Base-by-base conservation (phyloP, 2,329 filamentous ascomycete species). In the Truncatella angustata region DNA sequence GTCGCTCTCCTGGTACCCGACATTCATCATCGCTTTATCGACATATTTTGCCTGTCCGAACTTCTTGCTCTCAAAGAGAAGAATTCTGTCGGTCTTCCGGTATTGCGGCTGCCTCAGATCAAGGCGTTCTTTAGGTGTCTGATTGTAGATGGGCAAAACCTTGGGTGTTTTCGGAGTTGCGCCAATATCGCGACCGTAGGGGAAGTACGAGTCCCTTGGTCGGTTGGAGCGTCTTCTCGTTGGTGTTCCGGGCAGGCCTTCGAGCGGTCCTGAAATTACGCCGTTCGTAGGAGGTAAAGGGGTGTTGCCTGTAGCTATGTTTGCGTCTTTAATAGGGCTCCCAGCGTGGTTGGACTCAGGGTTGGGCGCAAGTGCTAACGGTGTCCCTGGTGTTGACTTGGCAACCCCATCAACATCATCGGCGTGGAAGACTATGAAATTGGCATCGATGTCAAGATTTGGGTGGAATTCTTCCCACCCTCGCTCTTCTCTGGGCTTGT, bases 401-500 rank as follows among this genome's bases (percentile, higher is more conserved):
- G 77, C 73, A 37, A 85, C 76, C 18, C 91, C 90, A 66, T 97
- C 93, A 5, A 97, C 87, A 58, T 96, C 90, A 56, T 94, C 86
- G 2, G 91, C 86, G 45, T 81, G 84, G 65, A 92, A 92, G 3
- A 96, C 78, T 59, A 87, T 84, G 58, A 97, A 87, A 4, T 82
- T 83, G 11, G 81, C 81, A 52, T 96, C 91, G 45, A 97, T 91
- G 72, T 97, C 92, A 49, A 99, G 82, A 63, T 97, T 90, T 0
- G 91, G 91, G 70, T 99, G 94, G 58, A 97, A 97, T 68, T 99
- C 94, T 65, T 97, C 92, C 91, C 93, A 99, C 49, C 91, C 90
- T 56, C 93, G 86, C 74, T 99, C 94, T 72, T 99, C 94, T 64
- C 94, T 82, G 28, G 94, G 94, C 69, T 99, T 99, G 73, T 97